Percentiles rank a stretch among this genome's conserved stretches.
These are phyloP conservation scores for Chalciporus sphaerocephalus DNA, from an alignment of 768 basidiomycete species.

Conservation along the genomic window DNA sequence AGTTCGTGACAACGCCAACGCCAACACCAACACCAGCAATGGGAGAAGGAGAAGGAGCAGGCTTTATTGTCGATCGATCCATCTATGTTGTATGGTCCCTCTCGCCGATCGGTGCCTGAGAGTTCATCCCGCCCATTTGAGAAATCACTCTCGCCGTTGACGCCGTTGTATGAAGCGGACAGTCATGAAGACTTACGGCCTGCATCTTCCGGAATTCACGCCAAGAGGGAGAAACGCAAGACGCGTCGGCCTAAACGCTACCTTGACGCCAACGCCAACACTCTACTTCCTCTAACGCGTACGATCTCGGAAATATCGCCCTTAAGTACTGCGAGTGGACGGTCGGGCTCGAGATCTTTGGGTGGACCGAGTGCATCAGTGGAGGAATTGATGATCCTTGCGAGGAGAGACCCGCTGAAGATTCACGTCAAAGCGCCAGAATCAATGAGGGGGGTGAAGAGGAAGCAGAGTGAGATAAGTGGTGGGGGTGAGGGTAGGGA, in stretches of 20 bases:
- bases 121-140: background rate
- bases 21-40: background rate
- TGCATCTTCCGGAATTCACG: background rate
- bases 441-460: conserved; percentile 8
- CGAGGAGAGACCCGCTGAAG: conserved; percentile 12
- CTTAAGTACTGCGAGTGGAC: background rate
- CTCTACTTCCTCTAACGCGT: background rate
- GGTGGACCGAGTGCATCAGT: conserved; percentile 23
- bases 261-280: background rate
- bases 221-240: background rate
- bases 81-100: conserved; percentile 7
- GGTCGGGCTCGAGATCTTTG: background rate
- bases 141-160: conserved; percentile 13
- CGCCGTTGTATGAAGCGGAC: conserved; percentile 9
- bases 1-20: background rate
- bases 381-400: conserved; percentile 13
- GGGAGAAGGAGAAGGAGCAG: background rate
- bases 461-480: conserved; percentile 7
- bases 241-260: no score
- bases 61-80: conserved; percentile 7
- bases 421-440: conserved; percentile 9
- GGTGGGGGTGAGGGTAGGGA: background rate
- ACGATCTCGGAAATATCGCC: background rate
- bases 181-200: no score
- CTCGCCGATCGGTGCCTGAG: background rate